phyloP scores from a whole-genome alignment of 225 moss, liverwort and hornwort genomes.

The Takakia lepidozioides region DNA sequence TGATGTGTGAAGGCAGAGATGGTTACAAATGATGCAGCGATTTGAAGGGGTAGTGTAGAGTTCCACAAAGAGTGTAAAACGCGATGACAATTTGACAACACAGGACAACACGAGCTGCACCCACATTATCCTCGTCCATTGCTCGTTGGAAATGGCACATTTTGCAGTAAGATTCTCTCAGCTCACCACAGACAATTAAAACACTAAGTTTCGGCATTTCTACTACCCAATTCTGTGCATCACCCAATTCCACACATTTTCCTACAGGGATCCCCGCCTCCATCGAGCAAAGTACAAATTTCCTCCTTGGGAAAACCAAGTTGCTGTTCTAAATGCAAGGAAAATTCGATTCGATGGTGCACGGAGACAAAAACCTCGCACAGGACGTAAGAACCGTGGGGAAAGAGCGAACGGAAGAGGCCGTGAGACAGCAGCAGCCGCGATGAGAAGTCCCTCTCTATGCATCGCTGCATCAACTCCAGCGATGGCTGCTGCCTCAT shows the following conservation, averaged over 20 bases:
- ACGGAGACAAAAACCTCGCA: conserved; percentile 41
- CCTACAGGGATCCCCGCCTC: no score
- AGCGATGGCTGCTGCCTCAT: no score
- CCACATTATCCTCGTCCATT: no score
- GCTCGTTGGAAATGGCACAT: not conserved
- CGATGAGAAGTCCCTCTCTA: no score
- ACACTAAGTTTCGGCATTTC: not conserved
- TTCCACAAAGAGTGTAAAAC: not conserved
- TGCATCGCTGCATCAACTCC: no score
- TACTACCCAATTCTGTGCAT: not conserved
- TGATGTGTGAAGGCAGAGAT: no score
- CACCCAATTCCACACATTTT: no score
- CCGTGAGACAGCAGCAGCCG: conserved; percentile 57
- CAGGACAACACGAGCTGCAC: no score
- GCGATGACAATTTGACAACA: not conserved
- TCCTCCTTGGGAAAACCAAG: not conserved
- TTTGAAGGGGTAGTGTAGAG: not conserved
- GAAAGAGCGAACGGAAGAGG: conserved; percentile 49
- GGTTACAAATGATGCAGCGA: no score
- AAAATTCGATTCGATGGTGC: not conserved
- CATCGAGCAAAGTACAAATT: not conserved
- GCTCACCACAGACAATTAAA: not conserved
- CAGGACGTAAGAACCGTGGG: conserved; percentile 45
- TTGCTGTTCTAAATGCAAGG: not conserved
- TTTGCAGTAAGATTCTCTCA: not conserved